Evolutionary conservation across 768 basidiomycete species (phyloP), one percentile per base, ranked within the genome.

Genomic region (Dioszegia aurantiaca): DNA sequence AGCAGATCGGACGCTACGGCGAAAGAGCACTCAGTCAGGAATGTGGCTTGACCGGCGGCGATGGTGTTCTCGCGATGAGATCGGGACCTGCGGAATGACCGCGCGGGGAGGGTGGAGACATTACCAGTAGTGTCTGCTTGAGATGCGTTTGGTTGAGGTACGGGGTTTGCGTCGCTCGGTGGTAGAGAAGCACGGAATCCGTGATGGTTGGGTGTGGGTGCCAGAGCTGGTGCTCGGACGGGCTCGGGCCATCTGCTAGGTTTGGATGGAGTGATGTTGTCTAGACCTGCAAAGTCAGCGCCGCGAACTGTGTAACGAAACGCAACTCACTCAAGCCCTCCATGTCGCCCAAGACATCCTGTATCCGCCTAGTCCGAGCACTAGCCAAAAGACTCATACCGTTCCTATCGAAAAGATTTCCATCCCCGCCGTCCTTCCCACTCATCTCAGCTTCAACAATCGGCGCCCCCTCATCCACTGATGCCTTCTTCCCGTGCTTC

Each of bases 11-110:
- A 89, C n/a, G 91, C 83, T 42, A 97, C 86, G 16, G 84, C 90
- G 73, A 99, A 99, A 40, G 93, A 97, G 72, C 93, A 97, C 72
- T 98, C 93, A 11, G 94, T 98, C 62, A 98, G 80, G 79, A 87
- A 94, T 0, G 87, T 87, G 9, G 80, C 82, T 63, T 87, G 40
- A 65, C 70, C 11, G 45, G 24, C 28, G 62, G 48, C 31, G 19
- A 41, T 21, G 40, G 23, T 28, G 45, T 44, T 43, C 28, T 48
- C 48, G 48, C 41, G n/a, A 28, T 40, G 48, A 17, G 57, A 58
- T 2, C 62, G 30, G 3, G 51, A 44, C 45, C 37, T 52, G 28
- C 43, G 55, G 59, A 53, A 57, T n/a, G 47, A 56, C 11, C 21
- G 56, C n/a, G 30, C 54, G 24, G 61, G 55, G 28, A 48, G 27